Conservation (phyloP, 371 early-diverging fungal genomes). For the Apophysomyces elegans region DNA sequence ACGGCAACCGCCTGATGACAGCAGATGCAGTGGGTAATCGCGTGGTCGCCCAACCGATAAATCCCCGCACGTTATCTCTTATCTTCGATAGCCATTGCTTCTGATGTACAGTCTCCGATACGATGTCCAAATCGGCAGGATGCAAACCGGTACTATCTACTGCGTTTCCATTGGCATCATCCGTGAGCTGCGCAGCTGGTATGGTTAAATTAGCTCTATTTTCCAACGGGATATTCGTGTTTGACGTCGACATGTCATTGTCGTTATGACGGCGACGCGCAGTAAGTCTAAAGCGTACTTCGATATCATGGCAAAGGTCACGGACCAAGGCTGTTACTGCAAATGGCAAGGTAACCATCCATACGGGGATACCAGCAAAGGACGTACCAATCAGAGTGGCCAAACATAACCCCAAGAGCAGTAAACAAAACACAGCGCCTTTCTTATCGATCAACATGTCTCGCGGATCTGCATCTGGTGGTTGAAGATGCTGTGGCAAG, state of each 20-base stretch:
- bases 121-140: too few relatives aligned
- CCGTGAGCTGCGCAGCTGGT: too few relatives aligned
- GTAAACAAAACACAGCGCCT: conserved; percentile 63
- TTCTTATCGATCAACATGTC: conserved; percentile 56
- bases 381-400: conserved; percentile 66
- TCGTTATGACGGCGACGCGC: too few relatives aligned
- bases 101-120: too few relatives aligned
- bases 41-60: not conserved
- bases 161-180: too few relatives aligned
- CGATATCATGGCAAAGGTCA: conserved; percentile 34
- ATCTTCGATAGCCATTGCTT: not conserved
- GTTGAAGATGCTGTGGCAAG: conserved; percentile 48
- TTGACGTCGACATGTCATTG: too few relatives aligned
- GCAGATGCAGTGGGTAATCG: conserved; percentile 54
- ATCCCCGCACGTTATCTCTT: not conserved
- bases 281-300: too few relatives aligned
- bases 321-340: conserved; percentile 54
- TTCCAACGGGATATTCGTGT: too few relatives aligned
- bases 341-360: conserved; percentile 75
- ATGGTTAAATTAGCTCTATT: too few relatives aligned
- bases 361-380: conserved; percentile 66
- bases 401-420: conserved; percentile 54
- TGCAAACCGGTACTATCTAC: too few relatives aligned
- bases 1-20: conserved; percentile 71
- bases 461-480: conserved; percentile 57